Conservation (phyloP, 768 basidiomycete genomes). For the Lactarius pseudohatsudake region DNA sequence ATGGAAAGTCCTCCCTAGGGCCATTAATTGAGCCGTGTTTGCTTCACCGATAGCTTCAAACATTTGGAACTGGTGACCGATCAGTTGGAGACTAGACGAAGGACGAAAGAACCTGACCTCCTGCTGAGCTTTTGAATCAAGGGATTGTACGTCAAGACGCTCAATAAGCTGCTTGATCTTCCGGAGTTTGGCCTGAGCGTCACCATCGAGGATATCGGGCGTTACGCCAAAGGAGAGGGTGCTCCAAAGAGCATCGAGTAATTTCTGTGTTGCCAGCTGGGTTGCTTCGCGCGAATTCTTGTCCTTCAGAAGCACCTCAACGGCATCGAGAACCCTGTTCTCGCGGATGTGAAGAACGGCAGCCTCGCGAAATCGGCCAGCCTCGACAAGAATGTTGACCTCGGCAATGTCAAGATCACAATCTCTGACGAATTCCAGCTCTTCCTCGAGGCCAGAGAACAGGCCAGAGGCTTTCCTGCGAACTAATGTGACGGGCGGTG, state of each 20-base stretch:
- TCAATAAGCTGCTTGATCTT: slow-evolving; percentile 8
- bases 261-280: slow-evolving; percentile 40
- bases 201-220: background rate
- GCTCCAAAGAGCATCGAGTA: slow-evolving; percentile 50
- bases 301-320: slow-evolving; percentile 45
- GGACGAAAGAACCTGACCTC: slow-evolving; percentile 6
- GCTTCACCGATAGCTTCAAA: slow-evolving; percentile 10
- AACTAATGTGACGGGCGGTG: background rate
- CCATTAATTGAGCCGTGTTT: background rate
- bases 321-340: slow-evolving; percentile 48
- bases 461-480: slow-evolving; percentile 48
- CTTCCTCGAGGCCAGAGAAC: slow-evolving; percentile 53
- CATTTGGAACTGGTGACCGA: slow-evolving; percentile 14
- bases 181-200: slow-evolving; percentile 4
- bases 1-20: background rate
- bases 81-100: background rate
- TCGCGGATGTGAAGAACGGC: slow-evolving; percentile 48
- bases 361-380: slow-evolving; percentile 48
- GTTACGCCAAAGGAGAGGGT: slow-evolving; percentile 40
- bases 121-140: background rate
- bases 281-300: slow-evolving; percentile 33
- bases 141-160: background rate
- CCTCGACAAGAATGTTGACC: slow-evolving; percentile 44
- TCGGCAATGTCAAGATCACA: slow-evolving; percentile 52
- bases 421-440: slow-evolving; percentile 55